These are phyloP conservation scores for Plasmodium billcollinsi DNA, from an alignment of 169 alveolate species.

Conservation along the genomic window DNA sequence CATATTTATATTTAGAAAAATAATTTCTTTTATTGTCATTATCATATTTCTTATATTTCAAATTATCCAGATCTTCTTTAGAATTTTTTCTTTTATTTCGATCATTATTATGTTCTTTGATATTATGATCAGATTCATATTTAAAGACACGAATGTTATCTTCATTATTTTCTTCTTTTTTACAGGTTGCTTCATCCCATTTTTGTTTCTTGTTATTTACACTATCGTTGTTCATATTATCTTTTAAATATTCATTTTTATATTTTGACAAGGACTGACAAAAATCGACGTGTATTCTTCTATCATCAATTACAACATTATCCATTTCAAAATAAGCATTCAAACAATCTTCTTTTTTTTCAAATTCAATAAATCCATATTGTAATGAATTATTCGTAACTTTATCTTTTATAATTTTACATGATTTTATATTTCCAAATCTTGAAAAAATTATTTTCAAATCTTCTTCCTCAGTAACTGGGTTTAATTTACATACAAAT, in stretches of 20 bases:
- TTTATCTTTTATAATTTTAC: slow-evolving; percentile 97
- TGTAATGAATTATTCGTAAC: slow-evolving; percentile 98
- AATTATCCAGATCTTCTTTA: neutral
- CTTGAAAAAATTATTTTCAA: slow-evolving; percentile 95
- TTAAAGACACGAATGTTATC: slow-evolving; percentile 52
- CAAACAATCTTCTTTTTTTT: slow-evolving; percentile 95
- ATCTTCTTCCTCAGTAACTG: slow-evolving; percentile 97
- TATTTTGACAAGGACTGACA: slow-evolving; percentile 89
- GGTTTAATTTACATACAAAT: slow-evolving; percentile 98
- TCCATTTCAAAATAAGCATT: slow-evolving; percentile 98
- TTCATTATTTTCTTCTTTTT: slow-evolving; percentile 17
- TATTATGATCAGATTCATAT: slow-evolving; percentile 57
- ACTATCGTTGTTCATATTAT: slow-evolving; percentile 31
- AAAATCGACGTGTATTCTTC: slow-evolving; percentile 93
- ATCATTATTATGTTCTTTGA: slow-evolving; percentile 5
- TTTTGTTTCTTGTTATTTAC: neutral
- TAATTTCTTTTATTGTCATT: slow-evolving; percentile 6
- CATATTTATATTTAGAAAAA: slow-evolving; percentile 16
- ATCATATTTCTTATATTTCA: slow-evolving; percentile 6
- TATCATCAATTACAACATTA: slow-evolving; percentile 96
- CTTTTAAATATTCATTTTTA: slow-evolving; percentile 19
- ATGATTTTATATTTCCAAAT: slow-evolving; percentile 95
- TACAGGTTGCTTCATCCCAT: neutral
- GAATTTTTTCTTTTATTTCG: slow-evolving; percentile 10
- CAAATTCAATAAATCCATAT: slow-evolving; percentile 98